Conservation (phyloP, 257 asterid genomes). For the Perilla frutescens region DNA sequence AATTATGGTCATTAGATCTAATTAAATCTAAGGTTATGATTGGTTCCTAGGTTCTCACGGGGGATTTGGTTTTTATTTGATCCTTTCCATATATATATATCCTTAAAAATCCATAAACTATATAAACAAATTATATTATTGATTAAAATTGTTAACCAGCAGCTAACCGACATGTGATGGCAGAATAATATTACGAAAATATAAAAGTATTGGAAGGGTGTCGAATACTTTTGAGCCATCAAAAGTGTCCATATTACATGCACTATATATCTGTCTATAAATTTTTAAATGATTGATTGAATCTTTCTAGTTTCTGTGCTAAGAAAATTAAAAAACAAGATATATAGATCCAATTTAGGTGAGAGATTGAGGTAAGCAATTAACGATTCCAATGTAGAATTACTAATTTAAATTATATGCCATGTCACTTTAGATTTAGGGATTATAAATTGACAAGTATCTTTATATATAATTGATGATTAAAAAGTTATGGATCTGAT, state of each 20-base stretch:
- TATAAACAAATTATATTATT: too few relatives aligned
- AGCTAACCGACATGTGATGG: conserved; percentile 8
- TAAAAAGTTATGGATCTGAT: background rate
- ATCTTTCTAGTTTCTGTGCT: conserved; percentile 24
- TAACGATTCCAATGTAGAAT: background rate
- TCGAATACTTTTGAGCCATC: conserved; percentile 26
- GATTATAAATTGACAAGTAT: background rate
- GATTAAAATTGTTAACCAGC: background rate
- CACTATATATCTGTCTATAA: conserved; percentile 5
- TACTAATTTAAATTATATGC: background rate
- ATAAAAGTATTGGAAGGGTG: conserved; percentile 6
- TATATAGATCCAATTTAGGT: conserved; percentile 34
- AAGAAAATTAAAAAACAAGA: conserved; percentile 31
- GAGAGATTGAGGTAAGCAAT: conserved; percentile 24
- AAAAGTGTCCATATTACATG: conserved; percentile 30
- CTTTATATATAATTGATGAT: background rate
- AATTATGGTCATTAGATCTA: too few relatives aligned
- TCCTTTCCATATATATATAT: too few relatives aligned
- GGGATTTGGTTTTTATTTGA: too few relatives aligned
- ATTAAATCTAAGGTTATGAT: too few relatives aligned
- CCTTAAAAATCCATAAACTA: too few relatives aligned
- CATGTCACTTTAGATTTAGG: background rate
- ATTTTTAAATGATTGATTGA: background rate
- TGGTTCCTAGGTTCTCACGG: too few relatives aligned
- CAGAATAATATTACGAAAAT: background rate